These are phyloP conservation scores for Tetragonia tetragonoides DNA, from an alignment of 148 eudicot genomes.

Conservation along the genomic window DNA sequence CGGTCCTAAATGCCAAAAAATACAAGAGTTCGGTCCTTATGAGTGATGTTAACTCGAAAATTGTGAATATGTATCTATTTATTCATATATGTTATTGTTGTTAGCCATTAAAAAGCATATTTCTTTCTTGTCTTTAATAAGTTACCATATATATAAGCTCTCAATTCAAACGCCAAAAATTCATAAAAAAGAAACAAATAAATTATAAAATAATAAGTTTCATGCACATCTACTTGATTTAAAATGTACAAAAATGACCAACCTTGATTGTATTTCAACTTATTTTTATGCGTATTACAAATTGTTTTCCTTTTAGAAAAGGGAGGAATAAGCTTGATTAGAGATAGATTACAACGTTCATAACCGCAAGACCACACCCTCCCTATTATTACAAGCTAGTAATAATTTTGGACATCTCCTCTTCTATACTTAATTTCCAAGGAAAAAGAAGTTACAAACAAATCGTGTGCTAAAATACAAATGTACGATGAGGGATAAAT, in stretches of 20 bases:
- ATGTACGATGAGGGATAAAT: background rate
- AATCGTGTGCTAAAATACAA: slow-evolving; percentile 16
- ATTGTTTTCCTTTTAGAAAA: background rate
- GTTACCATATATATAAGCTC: too few relatives aligned
- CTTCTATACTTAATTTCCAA: background rate
- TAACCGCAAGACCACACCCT: background rate
- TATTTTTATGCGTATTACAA: background rate
- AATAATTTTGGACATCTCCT: background rate
- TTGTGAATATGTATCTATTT: too few relatives aligned
- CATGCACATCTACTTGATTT: too few relatives aligned
- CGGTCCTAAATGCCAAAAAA: too few relatives aligned
- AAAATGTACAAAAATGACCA: background rate
- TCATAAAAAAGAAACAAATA: background rate
- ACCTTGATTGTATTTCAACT: background rate
- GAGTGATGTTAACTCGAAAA: too few relatives aligned
- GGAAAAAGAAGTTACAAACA: slow-evolving; percentile 10
- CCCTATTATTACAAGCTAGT: background rate
- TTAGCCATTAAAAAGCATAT: too few relatives aligned
- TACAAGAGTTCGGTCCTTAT: too few relatives aligned
- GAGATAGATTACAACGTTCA: background rate
- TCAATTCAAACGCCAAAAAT: background rate
- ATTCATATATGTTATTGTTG: too few relatives aligned
- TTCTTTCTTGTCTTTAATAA: too few relatives aligned
- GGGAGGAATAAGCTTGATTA: background rate
- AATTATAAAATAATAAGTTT: too few relatives aligned